Conservation (phyloP, 1,284 basidiomycete species). For the Moesziomyces antarcticus region DNA sequence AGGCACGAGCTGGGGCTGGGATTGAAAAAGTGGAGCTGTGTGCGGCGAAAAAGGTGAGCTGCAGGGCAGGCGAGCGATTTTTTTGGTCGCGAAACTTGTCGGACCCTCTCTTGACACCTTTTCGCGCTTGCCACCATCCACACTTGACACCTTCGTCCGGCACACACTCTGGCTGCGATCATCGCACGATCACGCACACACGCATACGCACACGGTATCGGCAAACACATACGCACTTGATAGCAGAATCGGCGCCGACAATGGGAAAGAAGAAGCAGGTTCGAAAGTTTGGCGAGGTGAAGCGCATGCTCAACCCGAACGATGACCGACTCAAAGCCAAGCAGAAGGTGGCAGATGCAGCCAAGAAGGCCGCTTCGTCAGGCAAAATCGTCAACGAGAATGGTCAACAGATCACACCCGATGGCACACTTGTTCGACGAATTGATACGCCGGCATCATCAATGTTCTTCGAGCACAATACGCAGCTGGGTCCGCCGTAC, state of each 20-base stretch:
- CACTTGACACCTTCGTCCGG: not conserved
- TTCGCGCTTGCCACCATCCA: not conserved
- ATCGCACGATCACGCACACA: not conserved
- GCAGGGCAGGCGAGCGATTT: not conserved
- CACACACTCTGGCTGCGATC: not conserved
- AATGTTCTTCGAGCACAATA: constrained; percentile 95
- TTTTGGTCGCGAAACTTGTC: not conserved
- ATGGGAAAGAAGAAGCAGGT: constrained; percentile 93
- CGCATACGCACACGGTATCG: not conserved
- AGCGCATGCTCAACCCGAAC: constrained; percentile 93
- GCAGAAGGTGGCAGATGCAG: constrained; percentile 69
- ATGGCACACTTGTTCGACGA: constrained; percentile 50
- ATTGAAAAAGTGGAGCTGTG: too few relatives aligned
- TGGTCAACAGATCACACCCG: constrained; percentile 29
- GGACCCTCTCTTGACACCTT: constrained; percentile 4
- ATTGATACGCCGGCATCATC: constrained; percentile 74
- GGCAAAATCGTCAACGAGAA: constrained; percentile 13
- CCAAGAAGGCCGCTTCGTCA: constrained; percentile 25
- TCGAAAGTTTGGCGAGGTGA: constrained; percentile 92
- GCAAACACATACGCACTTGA: not conserved
- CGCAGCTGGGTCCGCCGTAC: constrained; percentile 94
- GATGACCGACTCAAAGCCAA: constrained; percentile 87
- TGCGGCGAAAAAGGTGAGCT: not conserved
- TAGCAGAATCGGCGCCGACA: constrained; percentile 2
- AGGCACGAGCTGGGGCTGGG: too few relatives aligned